Conservation (phyloP, 148 eudicot species). For the Rhododendron henanense region DNA sequence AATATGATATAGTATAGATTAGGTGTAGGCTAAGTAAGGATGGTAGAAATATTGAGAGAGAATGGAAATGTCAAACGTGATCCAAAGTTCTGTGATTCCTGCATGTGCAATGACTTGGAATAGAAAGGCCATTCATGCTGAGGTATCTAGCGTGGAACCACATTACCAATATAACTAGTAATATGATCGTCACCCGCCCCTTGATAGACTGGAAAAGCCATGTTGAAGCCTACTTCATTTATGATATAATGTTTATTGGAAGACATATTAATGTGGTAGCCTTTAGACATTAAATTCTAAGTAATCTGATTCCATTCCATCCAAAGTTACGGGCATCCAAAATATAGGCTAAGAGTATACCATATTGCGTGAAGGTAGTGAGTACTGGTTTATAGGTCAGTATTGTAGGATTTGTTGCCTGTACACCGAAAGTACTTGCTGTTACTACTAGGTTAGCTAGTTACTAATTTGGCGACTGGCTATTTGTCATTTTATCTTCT, state of each 20-base stretch:
- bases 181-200: neutral
- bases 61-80: neutral
- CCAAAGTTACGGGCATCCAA: neutral
- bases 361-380: neutral
- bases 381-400: neutral
- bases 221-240: neutral
- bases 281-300: neutral
- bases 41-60: too few species aligned
- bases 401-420: neutral
- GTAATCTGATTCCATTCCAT: neutral
- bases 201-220: neutral
- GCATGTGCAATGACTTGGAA: neutral
- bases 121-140: neutral
- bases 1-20: neutral
- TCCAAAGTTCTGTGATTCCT: neutral
- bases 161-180: neutral
- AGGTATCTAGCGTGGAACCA: neutral
- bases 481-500: neutral
- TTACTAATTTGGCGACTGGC: neutral
- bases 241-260: neutral
- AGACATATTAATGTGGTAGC: neutral
- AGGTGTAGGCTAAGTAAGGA: neutral
- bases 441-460: neutral
- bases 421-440: neutral
- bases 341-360: neutral